Evolutionary conservation across 441 rosid species (phyloP), one percentile per base, ranked within the genome.

Genomic region (Erodium texanum): DNA sequence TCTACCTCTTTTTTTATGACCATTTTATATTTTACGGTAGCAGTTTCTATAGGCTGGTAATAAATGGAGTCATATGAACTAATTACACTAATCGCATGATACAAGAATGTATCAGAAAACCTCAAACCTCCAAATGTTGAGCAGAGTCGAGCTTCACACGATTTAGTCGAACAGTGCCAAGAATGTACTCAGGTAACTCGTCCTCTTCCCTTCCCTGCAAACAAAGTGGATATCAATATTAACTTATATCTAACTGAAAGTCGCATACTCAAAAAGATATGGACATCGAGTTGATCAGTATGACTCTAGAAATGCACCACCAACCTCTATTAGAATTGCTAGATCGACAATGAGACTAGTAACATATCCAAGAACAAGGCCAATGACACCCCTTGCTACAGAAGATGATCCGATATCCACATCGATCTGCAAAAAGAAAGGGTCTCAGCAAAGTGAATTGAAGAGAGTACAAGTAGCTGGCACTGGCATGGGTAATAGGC

Each of bases 371-470:
- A 95, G 96, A 68, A 95, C 98, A 58, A 92, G 89, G 67, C 98
- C 92, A 19, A 95, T 84, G 64, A 95, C 95, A 66, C 97, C 84
- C 74, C 92, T 84, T 43, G 99, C 99, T 11, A 95, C 99, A 8
- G 99, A 87, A n/a, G 99, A 95, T 75, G 99, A 95, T 72, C 98
- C 99, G 65, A 95, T 92, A 77, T 90, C 98, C 73, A 95, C 99
- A 77, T 92, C 99, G 64, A 92, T 90, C 99, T 95, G 87, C n/a
- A n/a, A 82, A 82, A 20, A 29, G 75, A 3, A 36, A 52, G 3
- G 54, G 4, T 69, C 68, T 64, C 23, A 45, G 36, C 3, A 7
- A 5, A 32, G 6, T 9, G 8, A 32, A 32, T 32, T 32, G 36
- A 32, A 32, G 6, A 19, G 34, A 0, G n/a, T n/a, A n/a, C n/a